Conservation (phyloP, 2,329 filamentous ascomycete species). For the Proliferodiscus dingleyae region DNA sequence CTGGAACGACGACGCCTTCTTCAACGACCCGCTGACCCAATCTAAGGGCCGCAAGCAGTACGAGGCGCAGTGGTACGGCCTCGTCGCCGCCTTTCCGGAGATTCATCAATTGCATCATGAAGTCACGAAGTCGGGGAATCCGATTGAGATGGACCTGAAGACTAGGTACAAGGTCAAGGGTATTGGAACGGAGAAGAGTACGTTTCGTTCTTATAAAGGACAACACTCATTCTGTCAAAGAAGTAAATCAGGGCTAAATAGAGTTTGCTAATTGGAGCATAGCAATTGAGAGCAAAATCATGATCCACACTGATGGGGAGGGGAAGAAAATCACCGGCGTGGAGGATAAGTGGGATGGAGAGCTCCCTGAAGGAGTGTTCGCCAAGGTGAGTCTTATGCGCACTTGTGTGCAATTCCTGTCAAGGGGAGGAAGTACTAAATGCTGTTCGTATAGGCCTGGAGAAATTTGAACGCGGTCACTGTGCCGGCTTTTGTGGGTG, state of each 20-base stretch:
- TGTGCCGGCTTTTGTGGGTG: constrained; percentile 45
- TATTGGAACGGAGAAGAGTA: constrained; percentile 45
- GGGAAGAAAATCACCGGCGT: constrained; percentile 43
- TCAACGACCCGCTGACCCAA: constrained; percentile 54
- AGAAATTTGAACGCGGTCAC: constrained; percentile 46
- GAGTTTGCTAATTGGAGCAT: no score
- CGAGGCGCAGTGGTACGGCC: constrained; percentile 51
- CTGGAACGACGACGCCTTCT: constrained; percentile 53
- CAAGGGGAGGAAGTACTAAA: constrained; percentile 37
- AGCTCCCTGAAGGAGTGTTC: constrained; percentile 45
- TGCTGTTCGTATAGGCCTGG: constrained; percentile 39
- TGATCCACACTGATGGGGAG: constrained; percentile 39
- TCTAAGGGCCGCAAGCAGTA: constrained; percentile 50
- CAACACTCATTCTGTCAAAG: no score
- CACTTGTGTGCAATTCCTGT: constrained; percentile 31
- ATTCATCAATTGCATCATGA: constrained; percentile 51
- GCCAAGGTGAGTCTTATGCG: constrained; percentile 42
- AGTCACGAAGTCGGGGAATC: constrained; percentile 52
- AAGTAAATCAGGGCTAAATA: no score
- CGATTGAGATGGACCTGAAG: constrained; percentile 52
- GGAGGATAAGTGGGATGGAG: constrained; percentile 51
- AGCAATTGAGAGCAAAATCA: constrained; percentile 43
- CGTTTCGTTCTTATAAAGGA: no score
- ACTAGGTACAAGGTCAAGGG: constrained; percentile 50
- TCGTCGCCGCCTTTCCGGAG: constrained; percentile 51